Evolutionary conservation across 148 eudicot species (phyloP), one percentile per base, ranked within the genome.

Genomic region (Fagopyrum esculentum): DNA sequence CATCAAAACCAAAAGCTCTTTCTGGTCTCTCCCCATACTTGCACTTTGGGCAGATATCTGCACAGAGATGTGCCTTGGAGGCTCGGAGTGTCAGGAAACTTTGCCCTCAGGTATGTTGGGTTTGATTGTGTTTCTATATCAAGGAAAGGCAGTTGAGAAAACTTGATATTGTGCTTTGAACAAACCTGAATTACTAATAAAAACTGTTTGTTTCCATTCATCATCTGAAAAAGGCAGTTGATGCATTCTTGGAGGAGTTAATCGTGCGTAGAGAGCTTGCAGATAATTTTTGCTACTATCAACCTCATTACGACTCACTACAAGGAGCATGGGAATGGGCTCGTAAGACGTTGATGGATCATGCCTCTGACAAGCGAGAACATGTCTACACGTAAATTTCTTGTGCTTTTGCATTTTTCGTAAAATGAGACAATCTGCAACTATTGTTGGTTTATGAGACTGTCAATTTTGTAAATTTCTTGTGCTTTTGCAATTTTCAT

Each of bases 291-390:
- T 96, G 98, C 86, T 89, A 78, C 76, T 92, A 96, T 82, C 91
- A 96, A 79, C 98, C 98, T 77, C 84, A 85, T n/a, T 96, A 96
- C 80, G 99, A 92, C 82, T 96, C 98, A 6, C 66, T 96, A 52
- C 72, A 82, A 81, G 98, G 99, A 55, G 98, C 99, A 40, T 96
- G 99, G 99, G 98, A 92, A 29, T 96, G 98, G 99, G 98, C 99
- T 9, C 94, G 91, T 74, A 89, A 88, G 80, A 84, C 98, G 56
- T 78, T 96, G 81, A 87, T 80, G 90, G 98, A 90, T 64, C 99
- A 96, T 88, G 92, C 91, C 40, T 83, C 87, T 73, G 99, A 96
- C 76, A 87, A 89, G 79, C 88, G 99, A 30, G 97, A 92, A 77
- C 94, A 88, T 76, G 3, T 92, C 35, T 92, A 96, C 85, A 89